Conservation (phyloP, 768 basidiomycete species). For the Suillus weaverae region DNA sequence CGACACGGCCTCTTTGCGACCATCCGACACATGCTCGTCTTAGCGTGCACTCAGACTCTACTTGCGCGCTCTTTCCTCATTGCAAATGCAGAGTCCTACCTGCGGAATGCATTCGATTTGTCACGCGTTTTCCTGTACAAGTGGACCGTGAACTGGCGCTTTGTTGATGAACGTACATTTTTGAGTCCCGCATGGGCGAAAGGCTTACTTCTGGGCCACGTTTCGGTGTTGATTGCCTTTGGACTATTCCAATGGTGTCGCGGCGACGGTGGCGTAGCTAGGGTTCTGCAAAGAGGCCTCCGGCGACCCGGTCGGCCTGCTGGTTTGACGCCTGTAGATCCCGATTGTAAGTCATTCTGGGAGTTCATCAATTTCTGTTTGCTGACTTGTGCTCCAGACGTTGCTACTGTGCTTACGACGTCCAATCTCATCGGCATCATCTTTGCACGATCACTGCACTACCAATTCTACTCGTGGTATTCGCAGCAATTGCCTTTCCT, state of each 20-base stretch:
- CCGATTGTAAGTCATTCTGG: slow-evolving; percentile 57
- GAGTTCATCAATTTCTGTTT: slow-evolving; percentile 5
- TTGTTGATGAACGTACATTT: slow-evolving; percentile 77
- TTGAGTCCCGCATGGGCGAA: slow-evolving; percentile 60
- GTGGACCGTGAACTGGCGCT: slow-evolving; percentile 99
- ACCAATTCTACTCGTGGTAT: slow-evolving; percentile 99
- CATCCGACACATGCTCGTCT: slow-evolving; percentile 45
- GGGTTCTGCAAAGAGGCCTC: slow-evolving; percentile 56
- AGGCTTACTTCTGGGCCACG: slow-evolving; percentile 66
- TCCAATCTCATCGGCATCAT: slow-evolving; percentile 90
- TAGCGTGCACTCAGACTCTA: slow-evolving; percentile 47
- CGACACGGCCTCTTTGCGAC: slow-evolving; percentile 59
- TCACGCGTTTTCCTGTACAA: slow-evolving; percentile 87
- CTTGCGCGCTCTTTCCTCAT: slow-evolving; percentile 73
- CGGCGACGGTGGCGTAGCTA: slow-evolving; percentile 63
- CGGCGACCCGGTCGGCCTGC: slow-evolving; percentile 52
- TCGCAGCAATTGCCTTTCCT: slow-evolving; percentile 87
- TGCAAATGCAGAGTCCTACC: slow-evolving; percentile 61
- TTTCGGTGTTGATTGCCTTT: slow-evolving; percentile 58
- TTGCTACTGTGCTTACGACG: slow-evolving; percentile 81
- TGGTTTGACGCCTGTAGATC: slow-evolving; percentile 43
- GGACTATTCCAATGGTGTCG: slow-evolving; percentile 77
- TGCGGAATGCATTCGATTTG: slow-evolving; percentile 80
- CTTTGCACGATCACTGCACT: slow-evolving; percentile 93
- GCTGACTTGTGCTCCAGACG: slow-evolving; percentile 49